Evolutionary conservation across 495 filamentous ascomycete genomes (phyloP).

Genomic region (Trichoderma reesei): DNA sequence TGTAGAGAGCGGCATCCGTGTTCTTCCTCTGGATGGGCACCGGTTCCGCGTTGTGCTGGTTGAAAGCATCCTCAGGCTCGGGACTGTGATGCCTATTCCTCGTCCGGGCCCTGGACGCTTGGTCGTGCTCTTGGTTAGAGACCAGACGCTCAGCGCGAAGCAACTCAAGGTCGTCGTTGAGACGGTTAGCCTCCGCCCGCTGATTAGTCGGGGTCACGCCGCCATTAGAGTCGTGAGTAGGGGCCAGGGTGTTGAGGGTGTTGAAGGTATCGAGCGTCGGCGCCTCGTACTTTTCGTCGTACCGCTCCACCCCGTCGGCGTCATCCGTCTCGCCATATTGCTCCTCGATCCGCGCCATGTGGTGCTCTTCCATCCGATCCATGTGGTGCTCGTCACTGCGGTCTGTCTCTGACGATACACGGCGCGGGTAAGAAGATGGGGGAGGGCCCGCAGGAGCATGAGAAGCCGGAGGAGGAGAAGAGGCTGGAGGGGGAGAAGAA

Average conservation of each 20-base stretch:
- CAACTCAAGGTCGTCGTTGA: conserved; percentile 79
- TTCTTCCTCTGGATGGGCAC: conserved; percentile 55
- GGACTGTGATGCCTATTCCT: conserved; percentile 27
- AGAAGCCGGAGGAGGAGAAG: not conserved
- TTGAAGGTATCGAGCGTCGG: conserved; percentile 6
- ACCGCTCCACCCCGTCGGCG: not conserved
- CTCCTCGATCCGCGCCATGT: not conserved
- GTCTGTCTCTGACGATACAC: not conserved
- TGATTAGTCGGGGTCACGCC: conserved; percentile 15
- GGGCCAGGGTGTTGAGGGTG: not conserved
- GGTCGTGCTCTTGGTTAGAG: conserved; percentile 38
- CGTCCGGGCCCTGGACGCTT: conserved; percentile 28
- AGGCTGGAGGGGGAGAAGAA: not conserved
- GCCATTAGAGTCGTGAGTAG: not conserved
- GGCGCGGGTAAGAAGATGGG: not conserved
- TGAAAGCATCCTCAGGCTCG: conserved; percentile 73
- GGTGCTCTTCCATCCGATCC: not conserved
- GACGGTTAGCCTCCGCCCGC: conserved; percentile 55
- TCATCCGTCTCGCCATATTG: not conserved
- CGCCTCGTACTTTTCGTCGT: conserved; percentile 1
- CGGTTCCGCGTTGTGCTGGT: conserved; percentile 50
- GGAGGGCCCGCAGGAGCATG: too few relatives aligned
- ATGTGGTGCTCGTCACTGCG: not conserved
- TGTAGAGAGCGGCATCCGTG: conserved; percentile 50
- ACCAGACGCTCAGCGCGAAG: conserved; percentile 73